Conservation (phyloP, 2,329 filamentous ascomycete species). For the Aschersonia sp. region DNA sequence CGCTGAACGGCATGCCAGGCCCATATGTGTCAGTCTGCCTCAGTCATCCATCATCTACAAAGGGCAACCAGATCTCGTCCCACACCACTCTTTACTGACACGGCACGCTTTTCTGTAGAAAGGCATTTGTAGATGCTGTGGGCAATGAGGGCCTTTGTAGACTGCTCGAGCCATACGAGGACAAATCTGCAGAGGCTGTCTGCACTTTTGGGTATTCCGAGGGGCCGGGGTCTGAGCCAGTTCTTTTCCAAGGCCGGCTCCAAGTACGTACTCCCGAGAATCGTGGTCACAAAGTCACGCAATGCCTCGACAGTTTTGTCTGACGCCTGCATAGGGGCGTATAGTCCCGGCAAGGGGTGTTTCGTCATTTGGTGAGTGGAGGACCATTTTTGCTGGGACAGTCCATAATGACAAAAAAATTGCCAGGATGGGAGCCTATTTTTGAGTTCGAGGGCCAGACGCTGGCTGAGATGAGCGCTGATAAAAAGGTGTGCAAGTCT, state of each 20-base stretch:
- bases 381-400: neutral
- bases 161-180: neutral
- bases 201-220: neutral
- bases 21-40: neutral
- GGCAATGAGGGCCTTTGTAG: neutral
- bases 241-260: neutral
- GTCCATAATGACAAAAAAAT: neutral
- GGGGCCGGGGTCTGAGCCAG: neutral
- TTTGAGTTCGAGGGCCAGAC: neutral
- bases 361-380: neutral
- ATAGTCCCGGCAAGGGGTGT: neutral
- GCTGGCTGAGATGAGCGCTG: neutral
- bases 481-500: neutral
- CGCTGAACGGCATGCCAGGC: neutral
- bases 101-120: neutral
- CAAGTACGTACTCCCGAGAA: neutral
- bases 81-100: too few species aligned
- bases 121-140: neutral
- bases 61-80: too few species aligned
- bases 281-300: too few species aligned
- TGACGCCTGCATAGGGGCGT: neutral
- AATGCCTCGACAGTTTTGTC: too few species aligned
- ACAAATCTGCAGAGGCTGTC: neutral
- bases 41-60: neutral
- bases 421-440: neutral